A percentile compares a stretch with the other conserved stretches of the same genome.
phyloP scores from a whole-genome alignment of 805 yeast genomes.

The Ogataea philodendri region DNA sequence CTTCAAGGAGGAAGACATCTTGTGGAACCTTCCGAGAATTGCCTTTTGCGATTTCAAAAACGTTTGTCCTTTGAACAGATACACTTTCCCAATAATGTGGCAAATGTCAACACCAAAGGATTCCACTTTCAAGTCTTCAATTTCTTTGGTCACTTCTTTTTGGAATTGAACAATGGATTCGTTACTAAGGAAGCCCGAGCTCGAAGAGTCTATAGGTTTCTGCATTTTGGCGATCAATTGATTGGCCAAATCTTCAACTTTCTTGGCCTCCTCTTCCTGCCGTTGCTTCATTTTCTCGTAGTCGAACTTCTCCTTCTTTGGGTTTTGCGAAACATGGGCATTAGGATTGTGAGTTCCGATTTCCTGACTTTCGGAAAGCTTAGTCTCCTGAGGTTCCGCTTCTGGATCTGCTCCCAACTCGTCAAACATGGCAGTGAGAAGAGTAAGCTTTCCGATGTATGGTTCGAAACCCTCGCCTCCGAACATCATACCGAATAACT shows the following conservation, averaged over 20 bases:
- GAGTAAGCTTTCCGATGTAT: conserved; percentile 84
- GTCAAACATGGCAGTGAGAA: conserved; percentile 68
- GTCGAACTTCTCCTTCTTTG: conserved; percentile 22
- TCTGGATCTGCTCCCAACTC: conserved; percentile 30
- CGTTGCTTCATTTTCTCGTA: conserved; percentile 31
- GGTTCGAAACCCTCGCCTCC: conserved; percentile 89
- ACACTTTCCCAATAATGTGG: conserved; percentile 71
- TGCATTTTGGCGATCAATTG: conserved; percentile 45
- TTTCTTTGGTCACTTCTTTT: conserved; percentile 71
- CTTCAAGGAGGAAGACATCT: conserved; percentile 62
- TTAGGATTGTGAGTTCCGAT: conserved; percentile 13
- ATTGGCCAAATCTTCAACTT: conserved; percentile 56
- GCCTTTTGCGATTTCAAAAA: conserved; percentile 67
- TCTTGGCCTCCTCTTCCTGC: conserved; percentile 37
- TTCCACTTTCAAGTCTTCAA: conserved; percentile 77
- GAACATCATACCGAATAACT: conserved; percentile 67
- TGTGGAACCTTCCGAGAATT: conserved; percentile 55
- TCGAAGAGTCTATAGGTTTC: conserved; percentile 40
- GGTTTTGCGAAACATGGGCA: conserved; percentile 1
- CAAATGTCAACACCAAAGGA: conserved; percentile 82
- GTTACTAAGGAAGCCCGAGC: conserved; percentile 41
- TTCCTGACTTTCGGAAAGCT: conserved; percentile 16
- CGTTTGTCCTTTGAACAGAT: conserved; percentile 61
- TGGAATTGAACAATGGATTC: conserved; percentile 51
- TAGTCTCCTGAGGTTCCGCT: conserved; percentile 31